Evolutionary conservation across 768 basidiomycete species (phyloP), one percentile per base, ranked within the genome.

Genomic region (Rhizopogon vulgaris): DNA sequence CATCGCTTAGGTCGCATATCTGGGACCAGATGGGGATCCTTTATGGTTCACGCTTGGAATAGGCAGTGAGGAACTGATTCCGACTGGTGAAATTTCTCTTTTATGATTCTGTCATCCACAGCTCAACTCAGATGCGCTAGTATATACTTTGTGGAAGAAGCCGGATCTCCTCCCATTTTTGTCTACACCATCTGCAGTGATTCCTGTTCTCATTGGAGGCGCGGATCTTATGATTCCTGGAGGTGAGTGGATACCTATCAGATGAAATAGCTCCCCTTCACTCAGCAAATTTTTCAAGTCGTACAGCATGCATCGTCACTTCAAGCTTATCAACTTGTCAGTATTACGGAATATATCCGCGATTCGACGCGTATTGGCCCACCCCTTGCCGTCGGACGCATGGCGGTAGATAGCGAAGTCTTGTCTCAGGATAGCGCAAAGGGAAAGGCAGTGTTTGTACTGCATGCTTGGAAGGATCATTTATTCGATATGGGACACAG

Each of bases 191-290:
- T 64, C 78, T 2, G 69, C 79, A 10, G 90, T 90, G 27, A 79
- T 91, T 36, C 84, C 84, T 1, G 73, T 84, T 24, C 75, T 94
- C 11, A 70, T 81, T 3, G 80, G 80, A 9, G 90, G 91, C n/a
- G 88, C 90, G 0, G 90, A 94, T 70, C 77, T 93, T 7, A 92
- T 94, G 89, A 82, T 87, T 32, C 88, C 90, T 4, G 90, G 90
- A 67, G 87, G 87, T 86, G 62, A 62, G 83, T 72, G 27, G 36
- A 0, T 40, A n/a, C 41, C 22, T 32, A 9, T 34, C 10, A 34
- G 11, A 41, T 25, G 40, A 17, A 18, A 30, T 28, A 8, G 42
- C 18, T n/a, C 15, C 12, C 25, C 58, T 52, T 40, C 52, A 54
- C 60, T 24, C 28, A 41, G 24, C 65, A 75, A 15, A 28, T 75